These are phyloP conservation scores for Paramecium sexaurelia DNA, from an alignment of 73 alveolate species.

Conservation along the genomic window DNA sequence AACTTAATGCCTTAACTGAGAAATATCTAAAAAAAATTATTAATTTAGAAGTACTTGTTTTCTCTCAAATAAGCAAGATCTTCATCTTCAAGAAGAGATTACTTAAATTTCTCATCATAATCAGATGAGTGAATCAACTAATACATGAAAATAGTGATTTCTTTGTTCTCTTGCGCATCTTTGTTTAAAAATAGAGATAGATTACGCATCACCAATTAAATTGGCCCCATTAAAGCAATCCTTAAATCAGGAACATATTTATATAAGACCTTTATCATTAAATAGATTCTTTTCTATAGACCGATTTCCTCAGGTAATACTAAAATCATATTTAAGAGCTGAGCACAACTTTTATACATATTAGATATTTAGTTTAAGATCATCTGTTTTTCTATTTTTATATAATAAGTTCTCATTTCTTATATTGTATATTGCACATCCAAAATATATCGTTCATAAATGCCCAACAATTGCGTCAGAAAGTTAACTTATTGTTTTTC, in stretches of 20 bases:
- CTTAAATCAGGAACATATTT: background rate
- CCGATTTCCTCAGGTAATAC: background rate
- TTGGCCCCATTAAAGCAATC: background rate
- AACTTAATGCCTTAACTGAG: constrained; percentile 40
- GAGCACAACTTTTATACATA: background rate
- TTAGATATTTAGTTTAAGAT: background rate
- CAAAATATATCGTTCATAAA: constrained; percentile 3
- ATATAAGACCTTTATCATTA: background rate
- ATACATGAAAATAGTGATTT: background rate
- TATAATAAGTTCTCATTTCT: background rate
- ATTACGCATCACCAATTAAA: constrained; percentile 16
- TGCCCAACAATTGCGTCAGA: background rate
- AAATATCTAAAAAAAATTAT: background rate
- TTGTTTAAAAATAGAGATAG: background rate
- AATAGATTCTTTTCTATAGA: background rate
- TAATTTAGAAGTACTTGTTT: background rate
- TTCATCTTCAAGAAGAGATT: constrained; percentile 15
- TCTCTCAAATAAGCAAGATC: constrained; percentile 33
- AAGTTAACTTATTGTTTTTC: background rate
- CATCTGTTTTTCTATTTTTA: constrained; percentile 6
- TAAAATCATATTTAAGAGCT: background rate
- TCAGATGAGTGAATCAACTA: constrained; percentile 3
- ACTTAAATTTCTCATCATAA: constrained; percentile 15
- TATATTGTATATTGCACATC: constrained; percentile 4
- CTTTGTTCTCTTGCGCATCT: background rate